These are phyloP conservation scores for Ogataea parapolymorpha DNA, from an alignment of 805 yeast genomes.

Conservation along the genomic window DNA sequence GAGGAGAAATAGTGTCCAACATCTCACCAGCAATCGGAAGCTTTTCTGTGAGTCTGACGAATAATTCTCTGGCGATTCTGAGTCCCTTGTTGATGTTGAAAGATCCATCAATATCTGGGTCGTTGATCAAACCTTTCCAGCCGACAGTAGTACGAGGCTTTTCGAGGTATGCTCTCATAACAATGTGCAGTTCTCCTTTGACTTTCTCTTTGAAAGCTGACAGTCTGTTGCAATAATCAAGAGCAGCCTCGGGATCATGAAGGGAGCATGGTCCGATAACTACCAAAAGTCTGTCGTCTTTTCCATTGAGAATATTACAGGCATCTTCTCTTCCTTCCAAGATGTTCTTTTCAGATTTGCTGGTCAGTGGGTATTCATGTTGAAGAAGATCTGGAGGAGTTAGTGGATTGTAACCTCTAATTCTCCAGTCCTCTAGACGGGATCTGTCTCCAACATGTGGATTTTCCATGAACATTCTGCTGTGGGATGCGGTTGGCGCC, in stretches of 20 bases:
- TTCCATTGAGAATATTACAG: conserved; percentile 68
- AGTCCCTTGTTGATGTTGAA: conserved; percentile 95
- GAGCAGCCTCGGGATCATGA: conserved; percentile 90
- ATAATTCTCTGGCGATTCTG: conserved; percentile 82
- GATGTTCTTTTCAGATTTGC: conserved; percentile 57
- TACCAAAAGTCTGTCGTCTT: conserved; percentile 82
- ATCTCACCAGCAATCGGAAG: conserved; percentile 96
- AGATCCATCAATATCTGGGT: conserved; percentile 91
- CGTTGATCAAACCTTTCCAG: conserved; percentile 97
- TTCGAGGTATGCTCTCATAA: conserved; percentile 97
- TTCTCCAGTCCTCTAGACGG: conserved; percentile 74
- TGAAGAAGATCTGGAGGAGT: conserved; percentile 94
- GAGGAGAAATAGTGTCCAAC: conserved; percentile 97
- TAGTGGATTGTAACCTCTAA: conserved; percentile 88
- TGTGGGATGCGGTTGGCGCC: conserved; percentile 23
- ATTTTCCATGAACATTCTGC: conserved; percentile 77
- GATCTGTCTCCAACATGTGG: conserved; percentile 80
- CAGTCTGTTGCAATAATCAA: conserved; percentile 77
- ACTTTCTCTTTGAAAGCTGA: conserved; percentile 56
- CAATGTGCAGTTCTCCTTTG: conserved; percentile 72
- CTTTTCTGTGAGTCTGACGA: conserved; percentile 73
- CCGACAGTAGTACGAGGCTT: conserved; percentile 99
- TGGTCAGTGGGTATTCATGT: conserved; percentile 73
- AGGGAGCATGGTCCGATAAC: conserved; percentile 97
- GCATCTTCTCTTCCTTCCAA: conserved; percentile 75